Evolutionary conservation across 2,329 filamentous ascomycete species (phyloP).

Genomic region (Sarocladiaceae sp.): DNA sequence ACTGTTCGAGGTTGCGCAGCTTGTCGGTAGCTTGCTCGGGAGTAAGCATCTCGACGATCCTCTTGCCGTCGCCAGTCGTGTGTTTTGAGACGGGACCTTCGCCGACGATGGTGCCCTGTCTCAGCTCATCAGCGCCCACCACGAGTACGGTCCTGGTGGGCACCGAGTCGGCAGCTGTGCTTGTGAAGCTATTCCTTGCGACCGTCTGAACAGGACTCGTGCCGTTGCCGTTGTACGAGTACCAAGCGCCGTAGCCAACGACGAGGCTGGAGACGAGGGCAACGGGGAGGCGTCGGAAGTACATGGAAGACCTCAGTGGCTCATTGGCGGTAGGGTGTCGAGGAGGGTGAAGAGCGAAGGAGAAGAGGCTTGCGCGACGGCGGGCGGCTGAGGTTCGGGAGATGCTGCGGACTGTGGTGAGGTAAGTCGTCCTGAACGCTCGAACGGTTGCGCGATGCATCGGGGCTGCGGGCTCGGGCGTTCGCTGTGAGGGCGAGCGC

Average conservation of each 20-base stretch:
- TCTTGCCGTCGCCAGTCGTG: constrained; percentile 68
- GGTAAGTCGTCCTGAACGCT: constrained; percentile 62
- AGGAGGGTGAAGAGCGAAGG: constrained; percentile 14
- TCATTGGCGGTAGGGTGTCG: constrained; percentile 36
- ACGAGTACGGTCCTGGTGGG: constrained; percentile 67
- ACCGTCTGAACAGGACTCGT: not conserved
- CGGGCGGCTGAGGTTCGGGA: constrained; percentile 31
- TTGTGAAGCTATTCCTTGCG: constrained; percentile 16
- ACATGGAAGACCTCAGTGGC: constrained; percentile 65
- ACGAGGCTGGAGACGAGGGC: constrained; percentile 60
- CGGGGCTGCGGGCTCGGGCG: constrained; percentile 23
- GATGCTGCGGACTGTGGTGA: constrained; percentile 54
- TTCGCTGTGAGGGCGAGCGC: constrained; percentile 4
- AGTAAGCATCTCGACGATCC: constrained; percentile 91
- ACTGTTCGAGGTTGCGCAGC: constrained; percentile 83
- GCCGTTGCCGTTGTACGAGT: constrained; percentile 52
- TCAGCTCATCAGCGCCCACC: constrained; percentile 84
- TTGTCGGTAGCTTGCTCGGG: constrained; percentile 90
- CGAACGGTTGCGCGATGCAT: constrained; percentile 71
- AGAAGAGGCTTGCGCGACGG: not conserved
- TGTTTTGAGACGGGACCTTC: constrained; percentile 85
- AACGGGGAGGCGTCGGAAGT: constrained; percentile 60
- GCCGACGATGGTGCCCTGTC: constrained; percentile 78
- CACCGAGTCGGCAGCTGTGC: constrained; percentile 29
- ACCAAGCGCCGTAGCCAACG: constrained; percentile 72